phyloP scores from a whole-genome alignment of 495 filamentous ascomycete species.

The Aspergillus campestris region DNA sequence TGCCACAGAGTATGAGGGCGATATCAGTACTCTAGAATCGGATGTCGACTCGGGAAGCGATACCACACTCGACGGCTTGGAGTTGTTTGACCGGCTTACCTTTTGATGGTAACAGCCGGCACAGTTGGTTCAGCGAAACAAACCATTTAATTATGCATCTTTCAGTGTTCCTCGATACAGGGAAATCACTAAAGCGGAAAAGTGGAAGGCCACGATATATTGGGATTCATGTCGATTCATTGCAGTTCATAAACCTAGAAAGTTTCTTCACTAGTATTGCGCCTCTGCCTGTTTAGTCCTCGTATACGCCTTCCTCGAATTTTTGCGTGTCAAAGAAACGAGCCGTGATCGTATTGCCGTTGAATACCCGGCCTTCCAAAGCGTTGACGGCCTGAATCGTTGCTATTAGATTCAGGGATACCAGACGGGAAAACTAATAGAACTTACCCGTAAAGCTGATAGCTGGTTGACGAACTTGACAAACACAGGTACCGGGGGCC shows the following conservation, averaged over 20 bases:
- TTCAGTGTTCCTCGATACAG: too few species aligned
- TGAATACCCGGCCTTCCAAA: conserved; percentile 74
- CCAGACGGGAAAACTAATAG: neutral
- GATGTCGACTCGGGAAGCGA: too few species aligned
- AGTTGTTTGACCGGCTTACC: conserved; percentile 16
- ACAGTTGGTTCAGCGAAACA: too few species aligned
- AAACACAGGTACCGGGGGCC: conserved; percentile 59
- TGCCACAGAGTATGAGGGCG: too few species aligned
- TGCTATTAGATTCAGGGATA: conserved; percentile 1
- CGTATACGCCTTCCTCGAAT: conserved; percentile 67
- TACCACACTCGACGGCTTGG: conserved; percentile 2
- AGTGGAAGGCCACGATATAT: neutral
- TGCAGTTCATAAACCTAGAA: neutral
- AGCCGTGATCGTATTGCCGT: conserved; percentile 71
- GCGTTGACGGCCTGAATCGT: conserved; percentile 70
- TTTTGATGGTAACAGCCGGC: conserved; percentile 8
- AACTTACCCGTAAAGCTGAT: conserved; percentile 68
- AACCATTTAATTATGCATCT: too few species aligned
- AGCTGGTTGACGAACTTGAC: conserved; percentile 80
- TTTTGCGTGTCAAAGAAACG: conserved; percentile 71
- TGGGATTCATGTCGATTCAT: neutral
- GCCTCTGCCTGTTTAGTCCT: conserved; percentile 16
- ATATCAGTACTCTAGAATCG: too few species aligned
- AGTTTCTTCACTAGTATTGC: neutral
- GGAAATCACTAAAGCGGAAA: neutral